Conservation (phyloP, 2,329 filamentous ascomycete species). For the Penicillium corylophilum region DNA sequence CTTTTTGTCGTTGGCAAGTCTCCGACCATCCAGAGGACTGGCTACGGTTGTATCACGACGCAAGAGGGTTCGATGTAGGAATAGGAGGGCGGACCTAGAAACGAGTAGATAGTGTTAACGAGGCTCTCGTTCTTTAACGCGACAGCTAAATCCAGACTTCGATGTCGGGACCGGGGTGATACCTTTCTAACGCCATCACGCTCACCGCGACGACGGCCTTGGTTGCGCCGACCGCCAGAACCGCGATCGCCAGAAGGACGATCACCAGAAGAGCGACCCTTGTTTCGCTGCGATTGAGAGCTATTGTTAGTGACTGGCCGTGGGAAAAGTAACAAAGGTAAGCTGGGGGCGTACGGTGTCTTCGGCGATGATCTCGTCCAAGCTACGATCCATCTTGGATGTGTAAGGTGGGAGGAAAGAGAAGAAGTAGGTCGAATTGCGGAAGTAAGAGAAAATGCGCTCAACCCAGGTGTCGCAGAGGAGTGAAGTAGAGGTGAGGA, state of each 20-base stretch:
- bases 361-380: slow-evolving; percentile 64
- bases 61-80: slow-evolving; percentile 36
- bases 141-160: neutral
- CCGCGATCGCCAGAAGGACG: slow-evolving; percentile 16
- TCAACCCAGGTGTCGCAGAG: neutral
- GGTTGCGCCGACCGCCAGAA: slow-evolving; percentile 38
- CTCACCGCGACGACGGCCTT: slow-evolving; percentile 69
- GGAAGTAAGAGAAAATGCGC: neutral
- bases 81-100: slow-evolving; percentile 47
- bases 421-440: neutral
- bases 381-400: slow-evolving; percentile 59
- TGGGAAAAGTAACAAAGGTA: neutral
- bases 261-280: slow-evolving; percentile 21
- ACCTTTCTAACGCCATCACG: slow-evolving; percentile 93
- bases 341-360: slow-evolving; percentile 50
- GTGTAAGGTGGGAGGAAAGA: slow-evolving; percentile 2
- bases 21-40: slow-evolving; percentile 25
- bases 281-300: slow-evolving; percentile 19
- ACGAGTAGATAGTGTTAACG: slow-evolving; percentile 11
- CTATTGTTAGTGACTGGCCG: slow-evolving; percentile 17
- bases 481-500: neutral
- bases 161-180: slow-evolving; percentile 8
- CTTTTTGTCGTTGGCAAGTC: slow-evolving; percentile 25
- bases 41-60: slow-evolving; percentile 35
- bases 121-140: slow-evolving; percentile 6